These are phyloP conservation scores for Myriosclerotinia scirpicola DNA, from an alignment of 2,329 filamentous ascomycete species.

Conservation along the genomic window DNA sequence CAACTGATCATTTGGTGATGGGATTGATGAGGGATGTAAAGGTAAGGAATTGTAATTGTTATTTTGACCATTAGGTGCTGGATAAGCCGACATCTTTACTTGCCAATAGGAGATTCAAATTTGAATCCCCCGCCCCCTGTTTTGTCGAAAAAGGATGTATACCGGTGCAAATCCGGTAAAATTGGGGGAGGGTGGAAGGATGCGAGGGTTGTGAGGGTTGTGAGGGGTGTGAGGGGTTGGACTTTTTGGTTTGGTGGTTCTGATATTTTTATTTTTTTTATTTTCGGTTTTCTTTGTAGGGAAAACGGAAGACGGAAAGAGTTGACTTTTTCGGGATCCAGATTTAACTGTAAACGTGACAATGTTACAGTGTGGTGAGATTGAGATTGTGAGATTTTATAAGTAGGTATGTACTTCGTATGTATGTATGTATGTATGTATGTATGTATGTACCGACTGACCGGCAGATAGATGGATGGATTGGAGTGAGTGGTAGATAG, in stretches of 20 bases:
- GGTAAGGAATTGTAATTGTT: slow-evolving; percentile 20
- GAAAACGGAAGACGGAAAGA: no score
- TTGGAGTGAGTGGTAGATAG: no score
- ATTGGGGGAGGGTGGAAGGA: slow-evolving; percentile 8
- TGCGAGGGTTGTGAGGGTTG: not conserved
- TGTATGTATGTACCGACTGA: not conserved
- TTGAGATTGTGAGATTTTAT: no score
- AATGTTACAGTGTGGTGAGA: no score
- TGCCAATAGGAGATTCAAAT: slow-evolving; percentile 1
- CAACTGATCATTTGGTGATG: slow-evolving; percentile 21
- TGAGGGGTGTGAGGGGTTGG: not conserved
- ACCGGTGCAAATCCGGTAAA: slow-evolving; percentile 23
- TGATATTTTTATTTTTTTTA: slow-evolving; percentile 1
- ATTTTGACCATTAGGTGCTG: slow-evolving; percentile 18
- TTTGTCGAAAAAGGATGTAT: slow-evolving; percentile 4
- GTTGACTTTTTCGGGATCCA: slow-evolving; percentile 4
- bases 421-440: not conserved
- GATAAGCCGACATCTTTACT: slow-evolving; percentile 24
- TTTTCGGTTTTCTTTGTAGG: no score
- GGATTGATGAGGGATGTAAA: slow-evolving; percentile 23
- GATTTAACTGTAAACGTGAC: not conserved
- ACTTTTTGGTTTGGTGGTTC: slow-evolving; percentile 3
- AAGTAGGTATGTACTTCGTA: not conserved
- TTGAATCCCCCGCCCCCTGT: not conserved
- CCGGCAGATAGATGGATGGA: no score